Evolutionary conservation across 2,329 filamentous ascomycete species (phyloP), one percentile per base, ranked within the genome.

Genomic region (Bipolaris bicolor): DNA sequence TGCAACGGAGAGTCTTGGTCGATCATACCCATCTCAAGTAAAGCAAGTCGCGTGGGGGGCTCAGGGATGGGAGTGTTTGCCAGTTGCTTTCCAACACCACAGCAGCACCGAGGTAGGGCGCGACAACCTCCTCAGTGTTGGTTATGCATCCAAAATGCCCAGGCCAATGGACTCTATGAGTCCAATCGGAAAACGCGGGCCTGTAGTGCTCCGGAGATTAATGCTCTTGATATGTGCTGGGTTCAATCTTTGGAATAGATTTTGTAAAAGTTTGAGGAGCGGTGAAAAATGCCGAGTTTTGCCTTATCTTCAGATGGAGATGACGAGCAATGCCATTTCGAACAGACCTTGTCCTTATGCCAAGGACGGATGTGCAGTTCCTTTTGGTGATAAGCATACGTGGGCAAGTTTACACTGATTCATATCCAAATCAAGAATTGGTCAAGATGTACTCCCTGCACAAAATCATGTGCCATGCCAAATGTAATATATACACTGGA

Each of bases 381-480:
- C 1, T 31, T 31, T 31, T 31, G 29, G 63, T 54, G 9, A 65
- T 47, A 16, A 70, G 61, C 5, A 71, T 57, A 20, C 52, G 48
- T 7, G 58, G 57, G 50, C 31, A 1, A 69, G 60, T 33, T 71
- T 69, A 52, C 65, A 70, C 39, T 65, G 63, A 13, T 63, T 63
- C 45, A 68, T 51, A 7, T 61, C 55, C 31, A 63, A 66, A 33
- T 71, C 67, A 40, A 65, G 41, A 7, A 52, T 57, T 1, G 60
- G 64, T 15, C 60, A 65, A 3, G 61, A 40, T n/a, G 60, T 52
- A 26, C 68, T 70, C 65, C 67, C 65, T 16, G 57, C 68, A 3
- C 68, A 63, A 7, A 65, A 18, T 61, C 60, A 56, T 72, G 67
- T 16, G 69, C 69, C 39, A 72, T 52, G 16, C 66, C 65, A 26